phyloP scores from a whole-genome alignment of 768 basidiomycete species.

The Russula ochroleuca region DNA sequence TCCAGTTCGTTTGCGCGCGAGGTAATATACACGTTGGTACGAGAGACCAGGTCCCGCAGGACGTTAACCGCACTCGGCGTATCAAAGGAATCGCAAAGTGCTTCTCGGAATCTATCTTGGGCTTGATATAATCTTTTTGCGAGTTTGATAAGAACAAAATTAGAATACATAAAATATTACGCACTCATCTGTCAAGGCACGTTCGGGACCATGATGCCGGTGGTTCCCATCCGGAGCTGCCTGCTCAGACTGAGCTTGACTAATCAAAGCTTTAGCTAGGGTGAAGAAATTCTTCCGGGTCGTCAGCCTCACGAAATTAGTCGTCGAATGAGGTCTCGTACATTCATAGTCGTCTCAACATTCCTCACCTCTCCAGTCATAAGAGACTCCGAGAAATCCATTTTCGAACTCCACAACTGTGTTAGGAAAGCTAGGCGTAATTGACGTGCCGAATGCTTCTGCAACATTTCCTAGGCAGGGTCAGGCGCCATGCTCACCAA shows the following conservation, averaged over 20 bases:
- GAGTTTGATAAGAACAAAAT: slow-evolving; percentile 13
- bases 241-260: slow-evolving; percentile 48
- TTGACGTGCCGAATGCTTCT: slow-evolving; percentile 79
- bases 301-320: not conserved
- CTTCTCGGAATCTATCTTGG: slow-evolving; percentile 73
- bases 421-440: slow-evolving; percentile 87
- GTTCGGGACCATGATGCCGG: slow-evolving; percentile 63
- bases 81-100: slow-evolving; percentile 96
- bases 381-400: slow-evolving; percentile 89
- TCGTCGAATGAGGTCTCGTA: slow-evolving; percentile 37
- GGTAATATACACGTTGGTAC: slow-evolving; percentile 85
- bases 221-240: slow-evolving; percentile 56
- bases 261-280: slow-evolving; percentile 74
- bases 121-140: slow-evolving; percentile 60
- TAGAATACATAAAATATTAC: slow-evolving; percentile 22
- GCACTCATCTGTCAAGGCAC: slow-evolving; percentile 62
- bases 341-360: slow-evolving; percentile 81
- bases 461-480: slow-evolving; percentile 68
- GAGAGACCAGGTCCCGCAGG: slow-evolving; percentile 76
- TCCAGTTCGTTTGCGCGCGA: slow-evolving; percentile 55
- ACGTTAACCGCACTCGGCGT: slow-evolving; percentile 78
- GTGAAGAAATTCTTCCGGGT: slow-evolving; percentile 85
- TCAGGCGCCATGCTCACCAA: slow-evolving; percentile 16
- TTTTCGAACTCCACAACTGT: slow-evolving; percentile 86
- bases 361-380: slow-evolving; percentile 87